Evolutionary conservation across 1,139 yeast genomes (phyloP), one percentile per base, ranked within the genome.

Genomic region (Kluyveromyces sp.): DNA sequence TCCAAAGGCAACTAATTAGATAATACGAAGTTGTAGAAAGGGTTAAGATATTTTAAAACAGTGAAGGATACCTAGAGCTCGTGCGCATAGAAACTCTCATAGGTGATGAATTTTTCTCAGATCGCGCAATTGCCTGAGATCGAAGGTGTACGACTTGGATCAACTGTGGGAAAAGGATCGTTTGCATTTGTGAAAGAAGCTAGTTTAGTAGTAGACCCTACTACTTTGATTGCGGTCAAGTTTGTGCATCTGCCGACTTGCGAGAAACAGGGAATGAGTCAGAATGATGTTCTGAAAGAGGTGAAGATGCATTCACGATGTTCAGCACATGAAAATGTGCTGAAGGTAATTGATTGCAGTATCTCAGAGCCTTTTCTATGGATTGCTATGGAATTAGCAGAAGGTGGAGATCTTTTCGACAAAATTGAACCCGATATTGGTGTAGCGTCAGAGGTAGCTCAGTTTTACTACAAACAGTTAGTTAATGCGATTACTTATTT

Each of bases 341-440:
- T 82, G 41, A 70, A 69, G 48, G 66, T 79, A 44, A 64, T 73
- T 37, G 77, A 73, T 55, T 72, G 75, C 53, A 81, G 79, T 2
- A 70, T 77, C 2, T 73, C 75, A 47, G 60, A 64, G 1, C 70
- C 70, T 36, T 82, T 80, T 75, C 64, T 75, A 43, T 81, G 83
- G 78, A 72, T 81, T 50, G 76, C 77, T 7, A 70, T 83, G 73
- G 88, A 83, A 56, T 64, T 79, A 47, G 87, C 86, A 1, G 71
- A 72, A 36, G 84, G 85, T 46, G 89, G 89, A 21, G 90, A 83
- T 59, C 60, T 83, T 26, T 83, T 81, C 59, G 86, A 82, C 54
- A 81, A 82, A 64, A 81, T 82, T 48, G 87, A 82, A 61, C 88
- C 88, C 0, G 88, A 81, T 60, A 66, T 77, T 4, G 89, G 89